phyloP scores from a whole-genome alignment of 1,139 yeast genomes.

The Maudiozyma humilis region DNA sequence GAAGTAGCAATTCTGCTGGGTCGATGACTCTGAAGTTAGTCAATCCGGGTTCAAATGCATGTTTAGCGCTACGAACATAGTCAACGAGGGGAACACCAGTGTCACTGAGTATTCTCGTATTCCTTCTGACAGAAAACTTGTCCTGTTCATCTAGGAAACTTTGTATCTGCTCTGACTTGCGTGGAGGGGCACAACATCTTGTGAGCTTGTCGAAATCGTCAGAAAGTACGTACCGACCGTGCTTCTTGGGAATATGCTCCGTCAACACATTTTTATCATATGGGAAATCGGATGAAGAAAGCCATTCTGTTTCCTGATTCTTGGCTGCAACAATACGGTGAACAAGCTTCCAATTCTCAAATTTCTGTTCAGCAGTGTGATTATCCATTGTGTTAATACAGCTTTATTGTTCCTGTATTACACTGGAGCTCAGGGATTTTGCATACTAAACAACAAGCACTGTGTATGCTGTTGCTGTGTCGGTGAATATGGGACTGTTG shows the following conservation, averaged over 20 bases:
- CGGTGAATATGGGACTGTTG: too few relatives aligned
- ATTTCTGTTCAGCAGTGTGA: constrained; percentile 8
- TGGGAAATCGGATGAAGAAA: background rate
- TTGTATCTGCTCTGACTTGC: constrained; percentile 1
- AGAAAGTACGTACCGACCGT: background rate
- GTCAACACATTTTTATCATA: background rate
- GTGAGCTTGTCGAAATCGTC: too few relatives aligned
- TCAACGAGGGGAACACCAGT: constrained; percentile 9
- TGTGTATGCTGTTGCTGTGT: too few relatives aligned
- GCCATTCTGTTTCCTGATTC: background rate
- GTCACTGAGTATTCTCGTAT: constrained; percentile 2
- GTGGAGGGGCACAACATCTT: background rate
- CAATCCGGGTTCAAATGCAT: constrained; percentile 22
- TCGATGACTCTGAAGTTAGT: constrained; percentile 13
- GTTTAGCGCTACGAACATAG: constrained; percentile 5
- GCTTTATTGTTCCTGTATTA: background rate
- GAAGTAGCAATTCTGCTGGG: constrained; percentile 20
- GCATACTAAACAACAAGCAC: too few relatives aligned
- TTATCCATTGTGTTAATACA: background rate
- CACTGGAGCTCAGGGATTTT: too few relatives aligned
- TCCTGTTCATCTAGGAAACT: constrained; percentile 4
- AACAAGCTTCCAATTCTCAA: constrained; percentile 10
- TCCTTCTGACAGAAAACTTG: background rate
- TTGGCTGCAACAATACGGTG: constrained; percentile 6
- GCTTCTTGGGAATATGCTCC: background rate